Conservation (phyloP, 2,329 filamentous ascomycete genomes). For the Ophiostoma triangulosporum region DNA sequence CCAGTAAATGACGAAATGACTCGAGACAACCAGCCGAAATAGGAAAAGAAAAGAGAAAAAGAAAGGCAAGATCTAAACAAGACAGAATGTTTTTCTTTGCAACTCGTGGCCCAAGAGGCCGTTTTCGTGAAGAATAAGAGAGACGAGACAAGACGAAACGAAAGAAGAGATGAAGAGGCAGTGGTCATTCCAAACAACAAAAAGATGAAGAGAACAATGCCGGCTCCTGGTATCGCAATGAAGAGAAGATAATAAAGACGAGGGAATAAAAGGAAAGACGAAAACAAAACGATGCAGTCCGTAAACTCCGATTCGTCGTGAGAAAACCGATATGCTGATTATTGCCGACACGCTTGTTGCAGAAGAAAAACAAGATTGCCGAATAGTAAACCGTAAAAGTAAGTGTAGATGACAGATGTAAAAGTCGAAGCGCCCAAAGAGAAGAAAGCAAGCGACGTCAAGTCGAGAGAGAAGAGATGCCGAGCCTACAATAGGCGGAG, state of each 20-base stretch:
- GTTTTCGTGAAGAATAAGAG: background rate
- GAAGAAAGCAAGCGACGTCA: background rate
- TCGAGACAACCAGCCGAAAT: slow-evolving; percentile 19
- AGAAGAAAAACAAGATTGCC: background rate
- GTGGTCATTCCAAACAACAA: no score
- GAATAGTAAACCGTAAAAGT: background rate
- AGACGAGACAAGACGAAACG: background rate
- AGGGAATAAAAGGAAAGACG: slow-evolving; percentile 19
- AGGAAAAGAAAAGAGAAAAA: background rate
- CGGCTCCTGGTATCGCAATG: slow-evolving; percentile 23
- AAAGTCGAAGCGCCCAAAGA: background rate
- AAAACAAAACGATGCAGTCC: slow-evolving; percentile 13
- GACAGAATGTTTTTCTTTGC: slow-evolving; percentile 30
- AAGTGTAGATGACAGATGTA: background rate
- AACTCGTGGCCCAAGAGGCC: background rate
- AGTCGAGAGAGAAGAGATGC: background rate
- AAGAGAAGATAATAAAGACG: background rate
- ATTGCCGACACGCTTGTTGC: slow-evolving; percentile 12
- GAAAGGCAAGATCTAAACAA: slow-evolving; percentile 27
- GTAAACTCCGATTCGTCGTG: slow-evolving; percentile 28
- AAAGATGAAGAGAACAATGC: slow-evolving; percentile 26
- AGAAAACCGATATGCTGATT: slow-evolving; percentile 11
- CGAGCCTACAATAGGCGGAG: background rate
- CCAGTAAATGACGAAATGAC: slow-evolving; percentile 6
- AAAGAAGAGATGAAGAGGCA: background rate